phyloP scores from a whole-genome alignment of 495 filamentous ascomycete species.

The Lindgomyces ingoldianus region DNA sequence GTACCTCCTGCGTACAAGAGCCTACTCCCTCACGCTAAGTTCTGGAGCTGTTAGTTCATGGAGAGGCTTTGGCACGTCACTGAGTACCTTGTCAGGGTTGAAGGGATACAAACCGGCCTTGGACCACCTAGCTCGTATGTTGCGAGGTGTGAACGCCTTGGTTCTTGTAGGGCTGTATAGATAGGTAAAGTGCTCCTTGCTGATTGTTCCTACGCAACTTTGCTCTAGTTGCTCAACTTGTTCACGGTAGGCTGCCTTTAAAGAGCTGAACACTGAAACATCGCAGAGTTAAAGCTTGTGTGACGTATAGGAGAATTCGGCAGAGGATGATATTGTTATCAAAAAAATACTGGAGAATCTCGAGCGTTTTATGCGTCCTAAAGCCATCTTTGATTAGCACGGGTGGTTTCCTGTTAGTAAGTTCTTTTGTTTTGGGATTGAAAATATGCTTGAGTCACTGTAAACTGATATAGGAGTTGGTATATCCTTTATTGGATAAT shows the following conservation, averaged over 20 bases:
- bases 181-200: constrained; percentile 8
- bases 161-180: constrained; percentile 6
- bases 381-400: not conserved
- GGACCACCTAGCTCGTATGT: not conserved
- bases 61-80: not conserved
- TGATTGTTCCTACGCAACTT: constrained; percentile 3
- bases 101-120: not conserved
- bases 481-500: not conserved
- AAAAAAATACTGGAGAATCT: constrained; percentile 4
- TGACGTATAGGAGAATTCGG: not conserved
- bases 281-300: not conserved
- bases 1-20: not conserved
- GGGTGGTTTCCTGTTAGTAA: not conserved
- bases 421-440: constrained; percentile 7
- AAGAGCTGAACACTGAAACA: not conserved
- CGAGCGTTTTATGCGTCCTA: constrained; percentile 6
- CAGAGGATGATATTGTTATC: not conserved
- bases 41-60: not conserved
- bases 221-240: constrained; percentile 2
- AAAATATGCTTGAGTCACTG: constrained; percentile 2
- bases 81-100: not conserved
- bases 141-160: not conserved
- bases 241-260: not conserved
- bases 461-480: not conserved
- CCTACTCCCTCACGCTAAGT: not conserved